Evolutionary conservation across 805 yeast genomes (phyloP).

Genomic region (Ascoidea tarda): DNA sequence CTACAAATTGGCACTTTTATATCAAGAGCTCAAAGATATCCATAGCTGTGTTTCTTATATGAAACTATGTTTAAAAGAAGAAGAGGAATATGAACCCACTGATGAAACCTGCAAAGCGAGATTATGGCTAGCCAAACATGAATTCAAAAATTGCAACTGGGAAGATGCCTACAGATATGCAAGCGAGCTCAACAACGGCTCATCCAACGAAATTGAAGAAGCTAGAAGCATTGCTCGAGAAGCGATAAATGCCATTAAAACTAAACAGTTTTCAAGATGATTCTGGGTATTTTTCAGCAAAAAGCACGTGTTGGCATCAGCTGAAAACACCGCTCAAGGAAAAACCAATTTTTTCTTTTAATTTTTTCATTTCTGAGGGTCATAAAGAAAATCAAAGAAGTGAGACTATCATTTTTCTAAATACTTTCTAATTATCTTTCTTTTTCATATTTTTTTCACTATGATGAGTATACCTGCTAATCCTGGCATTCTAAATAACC

Average conservation of each 20-base stretch:
- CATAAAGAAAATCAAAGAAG: too few species aligned
- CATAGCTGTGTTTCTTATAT: constrained; percentile 46
- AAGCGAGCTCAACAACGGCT: constrained; percentile 51
- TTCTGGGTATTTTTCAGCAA: too few species aligned
- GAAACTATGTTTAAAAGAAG: constrained; percentile 50
- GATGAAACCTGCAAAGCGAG: constrained; percentile 72
- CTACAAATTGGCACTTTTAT: constrained; percentile 54
- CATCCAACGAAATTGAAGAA: constrained; percentile 81
- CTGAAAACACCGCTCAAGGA: too few species aligned
- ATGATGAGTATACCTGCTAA: too few species aligned
- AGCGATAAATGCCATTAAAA: constrained; percentile 42
- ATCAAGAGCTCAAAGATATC: constrained; percentile 39
- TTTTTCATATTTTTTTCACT: too few species aligned
- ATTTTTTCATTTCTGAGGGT: too few species aligned
- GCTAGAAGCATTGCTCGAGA: constrained; percentile 75
- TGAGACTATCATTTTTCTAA: too few species aligned
- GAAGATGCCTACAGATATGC: constrained; percentile 64
- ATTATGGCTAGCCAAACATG: constrained; percentile 72
- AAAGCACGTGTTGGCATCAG: too few species aligned
- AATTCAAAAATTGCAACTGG: constrained; percentile 40
- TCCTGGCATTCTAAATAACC: too few species aligned
- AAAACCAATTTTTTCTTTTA: too few species aligned
- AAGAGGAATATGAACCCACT: constrained; percentile 45
- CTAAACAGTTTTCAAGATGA: constrained; percentile 2
- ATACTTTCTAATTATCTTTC: too few species aligned